Evolutionary conservation across 2,329 filamentous ascomycete species (phyloP).

Genomic region (Annulohypoxylon truncatum): DNA sequence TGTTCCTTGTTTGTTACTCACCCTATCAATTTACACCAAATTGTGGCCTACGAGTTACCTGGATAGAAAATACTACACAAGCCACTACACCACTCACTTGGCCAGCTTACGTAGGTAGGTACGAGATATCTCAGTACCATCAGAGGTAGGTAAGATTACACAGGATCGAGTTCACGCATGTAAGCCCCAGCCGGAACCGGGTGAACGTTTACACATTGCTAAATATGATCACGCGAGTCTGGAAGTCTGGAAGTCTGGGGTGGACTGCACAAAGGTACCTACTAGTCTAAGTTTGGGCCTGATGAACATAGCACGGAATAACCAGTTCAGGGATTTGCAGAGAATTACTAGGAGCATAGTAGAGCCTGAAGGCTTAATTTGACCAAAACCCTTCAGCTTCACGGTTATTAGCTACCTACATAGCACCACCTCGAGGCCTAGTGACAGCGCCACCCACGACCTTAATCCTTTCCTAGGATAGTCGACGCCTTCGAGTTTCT

Average conservation of each 20-base stretch:
- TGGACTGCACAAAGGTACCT: conserved; percentile 11
- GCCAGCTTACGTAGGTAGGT: neutral
- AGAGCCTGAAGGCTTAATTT: neutral
- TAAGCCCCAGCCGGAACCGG: conserved; percentile 21
- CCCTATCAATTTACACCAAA: neutral
- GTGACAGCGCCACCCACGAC: neutral
- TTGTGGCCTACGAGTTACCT: neutral
- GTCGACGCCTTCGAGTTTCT: conserved; percentile 13
- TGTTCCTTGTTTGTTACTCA: neutral
- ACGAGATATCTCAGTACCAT: neutral
- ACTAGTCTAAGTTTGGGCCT: neutral
- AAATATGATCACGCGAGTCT: neutral
- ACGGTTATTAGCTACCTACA: conserved; percentile 3
- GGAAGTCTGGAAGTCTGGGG: conserved; percentile 4
- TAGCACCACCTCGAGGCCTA: neutral
- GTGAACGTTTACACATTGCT: conserved; percentile 14
- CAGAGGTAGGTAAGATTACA: neutral
- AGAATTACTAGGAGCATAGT: neutral
- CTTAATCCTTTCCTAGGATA: conserved; percentile 3
- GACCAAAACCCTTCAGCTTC: conserved; percentile 12
- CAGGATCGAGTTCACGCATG: neutral
- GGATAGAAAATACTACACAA: conserved; percentile 1
- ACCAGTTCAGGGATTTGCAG: neutral
- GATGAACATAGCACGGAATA: neutral
- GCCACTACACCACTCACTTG: neutral